Evolutionary conservation across 2,329 filamentous ascomycete genomes (phyloP), one percentile per base, ranked within the genome.

Genomic region (Laburnicola sp.): DNA sequence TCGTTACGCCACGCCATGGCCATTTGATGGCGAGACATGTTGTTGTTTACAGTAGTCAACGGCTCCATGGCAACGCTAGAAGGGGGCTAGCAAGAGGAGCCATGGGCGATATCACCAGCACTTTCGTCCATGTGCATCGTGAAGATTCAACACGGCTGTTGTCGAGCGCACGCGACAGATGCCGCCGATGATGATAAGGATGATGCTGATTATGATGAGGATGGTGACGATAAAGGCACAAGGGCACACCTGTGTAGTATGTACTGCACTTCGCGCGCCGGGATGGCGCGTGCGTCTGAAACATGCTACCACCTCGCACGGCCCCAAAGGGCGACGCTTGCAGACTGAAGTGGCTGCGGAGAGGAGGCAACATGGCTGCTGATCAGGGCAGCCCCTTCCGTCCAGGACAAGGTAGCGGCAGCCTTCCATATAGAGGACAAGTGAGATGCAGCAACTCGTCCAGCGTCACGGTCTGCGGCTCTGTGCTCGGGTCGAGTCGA

Each of bases 251-350:
- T 16, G 16, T 30, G 34, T 37, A 30, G 43, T 30, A 30, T 26
- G 43, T 34, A 45, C 37, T 32, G 43, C 34, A 45, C 36, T 45
- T 45, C 37, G 43, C 43, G 43, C 43, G 16, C 43, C 36, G 30
- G 25, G 6, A 16, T 31, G 31, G 41, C 41, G 41, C 22, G 41
- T 44, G n/a, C 26, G 35, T 27, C 4, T 44, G 41, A 44, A 44
- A 44, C 41, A 44, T 25, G 41, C 28, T 30, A 31, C 9, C 7
- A 35, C 22, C 41, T 30, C 41, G 41, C 41, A 21, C 6, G n/a
- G 9, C 16, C n/a, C 31, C 43, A 45, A 45, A 37, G 43, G 43
- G 43, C 27, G 43, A 22, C 34, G 23, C 16, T 30, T 6, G 34
- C 43, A 38, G 43, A 11, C 34, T 23, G 26, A 16, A 37, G 25